Conservation (phyloP, 1,284 basidiomycete genomes). For the Leccinum griseonigrum region DNA sequence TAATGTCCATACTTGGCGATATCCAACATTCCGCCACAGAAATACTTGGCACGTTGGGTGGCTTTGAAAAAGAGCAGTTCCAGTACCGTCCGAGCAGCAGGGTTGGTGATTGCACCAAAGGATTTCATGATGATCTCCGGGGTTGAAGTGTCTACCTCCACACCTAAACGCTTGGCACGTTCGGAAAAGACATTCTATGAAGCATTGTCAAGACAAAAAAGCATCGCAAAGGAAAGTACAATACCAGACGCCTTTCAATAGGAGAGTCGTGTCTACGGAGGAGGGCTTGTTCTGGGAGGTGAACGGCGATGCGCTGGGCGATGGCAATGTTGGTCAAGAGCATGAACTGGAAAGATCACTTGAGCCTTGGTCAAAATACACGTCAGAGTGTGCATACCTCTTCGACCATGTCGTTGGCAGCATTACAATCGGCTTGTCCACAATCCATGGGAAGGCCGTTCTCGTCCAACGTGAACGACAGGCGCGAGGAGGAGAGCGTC, state of each 20-base stretch:
- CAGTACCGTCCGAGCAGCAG: slow-evolving; percentile 70
- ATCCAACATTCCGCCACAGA: slow-evolving; percentile 98
- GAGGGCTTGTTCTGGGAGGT: slow-evolving; percentile 92
- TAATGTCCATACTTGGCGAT: slow-evolving; percentile 98
- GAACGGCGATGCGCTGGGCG: slow-evolving; percentile 90
- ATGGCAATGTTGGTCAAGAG: slow-evolving; percentile 87
- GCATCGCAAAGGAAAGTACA: slow-evolving; percentile 24
- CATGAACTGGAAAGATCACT: slow-evolving; percentile 71
- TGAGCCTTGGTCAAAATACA: slow-evolving; percentile 4
- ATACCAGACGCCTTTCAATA: slow-evolving; percentile 82
- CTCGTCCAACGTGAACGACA: slow-evolving; percentile 83
- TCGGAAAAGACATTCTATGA: slow-evolving; percentile 70
- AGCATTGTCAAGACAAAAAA: slow-evolving; percentile 10
- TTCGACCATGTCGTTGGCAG: slow-evolving; percentile 84
- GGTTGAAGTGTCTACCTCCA: slow-evolving; percentile 78
- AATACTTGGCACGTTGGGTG: slow-evolving; percentile 93
- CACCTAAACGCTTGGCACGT: slow-evolving; percentile 81
- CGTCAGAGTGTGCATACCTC: slow-evolving; percentile 56
- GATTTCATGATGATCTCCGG: slow-evolving; percentile 84
- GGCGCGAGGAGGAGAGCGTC: slow-evolving; percentile 66
- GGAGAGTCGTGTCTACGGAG: slow-evolving; percentile 93
- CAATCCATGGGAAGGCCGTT: slow-evolving; percentile 85
- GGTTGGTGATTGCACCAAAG: slow-evolving; percentile 71
- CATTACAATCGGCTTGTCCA: slow-evolving; percentile 56
- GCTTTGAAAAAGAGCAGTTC: slow-evolving; percentile 86